Base-by-base conservation (phyloP, 148 eudicot genomes). In the Nepenthes mirabilis region DNA sequence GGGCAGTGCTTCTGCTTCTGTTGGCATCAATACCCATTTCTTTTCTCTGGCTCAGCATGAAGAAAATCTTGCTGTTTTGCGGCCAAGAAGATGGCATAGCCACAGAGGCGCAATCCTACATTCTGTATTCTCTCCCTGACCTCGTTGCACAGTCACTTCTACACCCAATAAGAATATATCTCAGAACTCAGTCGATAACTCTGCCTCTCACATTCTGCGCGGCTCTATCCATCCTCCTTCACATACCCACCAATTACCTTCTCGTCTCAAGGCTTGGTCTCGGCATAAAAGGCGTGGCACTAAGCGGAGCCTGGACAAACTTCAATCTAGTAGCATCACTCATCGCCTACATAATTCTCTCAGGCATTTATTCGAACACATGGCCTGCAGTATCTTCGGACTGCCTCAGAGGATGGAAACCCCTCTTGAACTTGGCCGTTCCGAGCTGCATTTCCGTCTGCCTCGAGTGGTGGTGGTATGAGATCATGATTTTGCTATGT, bases 401-500 rank as follows among this genome's bases (percentile, higher is more conserved):
- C 1, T 73, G 83, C 65, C 53, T 87, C 35, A 74, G 34, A 59
- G 80, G 64, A 6, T 83, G 87, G 90, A 68, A 62, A 33, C 36
- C 78, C 7, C 80, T 87, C 33, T 2, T 72, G 55, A 74, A 74
- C 23, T 47, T 87, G 40, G 95, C 95, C 13, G 62, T 87, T 43
- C 91, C 95, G 47, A 87, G 95, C 59, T 87, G 95, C 68, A 55
- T 87, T 64, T 78, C 88, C 1, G 90, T 87, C 1, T 87, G 95
- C 51, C 70, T 87, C 23, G 95, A 87, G 47, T 87, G 95, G 95
- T 87, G 95, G 95, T 87, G 95, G 91, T 87, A 87, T 53, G 95
- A 87, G 52, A 78, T 87, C 78, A 87, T 84, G 88, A 78, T 87
- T 57, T 60, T 87, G 58, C 58, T 84, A 8, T 82, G 95, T 55